Evolutionary conservation across 1,284 basidiomycete genomes (phyloP).

Genomic region (Blastosporella zonata): DNA sequence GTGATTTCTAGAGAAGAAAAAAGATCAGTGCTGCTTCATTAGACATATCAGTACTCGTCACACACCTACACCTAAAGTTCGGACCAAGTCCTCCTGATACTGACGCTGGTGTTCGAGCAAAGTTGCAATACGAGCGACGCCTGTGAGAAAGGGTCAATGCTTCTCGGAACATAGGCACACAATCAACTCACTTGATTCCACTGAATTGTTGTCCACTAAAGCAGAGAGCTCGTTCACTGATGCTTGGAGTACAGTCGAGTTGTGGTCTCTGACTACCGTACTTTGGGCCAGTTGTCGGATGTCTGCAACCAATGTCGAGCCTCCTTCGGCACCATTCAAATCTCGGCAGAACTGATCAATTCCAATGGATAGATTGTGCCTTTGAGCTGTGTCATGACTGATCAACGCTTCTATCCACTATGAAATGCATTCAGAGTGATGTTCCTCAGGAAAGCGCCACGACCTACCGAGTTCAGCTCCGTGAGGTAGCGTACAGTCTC

Average conservation of each 20-base stretch:
- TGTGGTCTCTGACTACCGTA: slow-evolving; percentile 40
- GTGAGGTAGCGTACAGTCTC: slow-evolving; percentile 73
- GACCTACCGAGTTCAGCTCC: slow-evolving; percentile 62
- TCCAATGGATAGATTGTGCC: slow-evolving; percentile 57
- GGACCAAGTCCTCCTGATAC: slow-evolving; percentile 67
- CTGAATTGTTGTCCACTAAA: slow-evolving; percentile 38
- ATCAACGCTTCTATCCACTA: slow-evolving; percentile 86
- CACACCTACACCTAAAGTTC: slow-evolving; percentile 61
- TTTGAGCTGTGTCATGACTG: slow-evolving; percentile 66
- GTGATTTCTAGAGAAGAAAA: slow-evolving; percentile 57
- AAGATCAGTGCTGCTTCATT: neutral
- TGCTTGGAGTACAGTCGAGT: slow-evolving; percentile 39
- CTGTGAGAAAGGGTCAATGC: slow-evolving; percentile 15
- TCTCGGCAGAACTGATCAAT: slow-evolving; percentile 60
- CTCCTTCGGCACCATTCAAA: slow-evolving; percentile 32
- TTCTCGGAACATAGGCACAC: neutral
- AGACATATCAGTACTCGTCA: slow-evolving; percentile 1
- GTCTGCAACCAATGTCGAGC: slow-evolving; percentile 25
- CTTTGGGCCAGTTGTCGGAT: slow-evolving; percentile 42
- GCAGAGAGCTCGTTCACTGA: slow-evolving; percentile 47
- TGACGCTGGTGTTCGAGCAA: slow-evolving; percentile 65
- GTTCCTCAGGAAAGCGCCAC: neutral
- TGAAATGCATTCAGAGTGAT: neutral
- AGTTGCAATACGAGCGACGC: slow-evolving; percentile 53
- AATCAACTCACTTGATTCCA: slow-evolving; percentile 30